A percentile compares a stretch with the other conserved stretches of the same genome.
Evolutionary conservation across 805 yeast species (phyloP).

Genomic region (Scheffersomyces lignosus): DNA sequence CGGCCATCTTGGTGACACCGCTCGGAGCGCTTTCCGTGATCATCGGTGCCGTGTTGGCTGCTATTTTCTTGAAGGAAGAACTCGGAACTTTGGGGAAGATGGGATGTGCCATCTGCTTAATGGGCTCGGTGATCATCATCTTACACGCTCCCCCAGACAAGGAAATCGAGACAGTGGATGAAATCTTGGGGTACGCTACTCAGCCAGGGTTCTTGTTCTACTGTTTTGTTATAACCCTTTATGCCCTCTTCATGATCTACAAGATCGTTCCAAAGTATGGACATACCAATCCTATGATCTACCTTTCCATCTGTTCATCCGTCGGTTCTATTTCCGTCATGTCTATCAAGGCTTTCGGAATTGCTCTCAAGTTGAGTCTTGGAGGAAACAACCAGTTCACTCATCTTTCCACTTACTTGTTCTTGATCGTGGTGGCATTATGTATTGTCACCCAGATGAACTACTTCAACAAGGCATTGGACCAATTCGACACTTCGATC

Average conservation of each 20-base stretch:
- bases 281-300: slow-evolving; percentile 79
- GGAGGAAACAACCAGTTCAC: slow-evolving; percentile 86
- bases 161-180: slow-evolving; percentile 85
- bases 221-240: slow-evolving; percentile 58
- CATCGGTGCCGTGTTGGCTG: slow-evolving; percentile 88
- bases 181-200: slow-evolving; percentile 75
- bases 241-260: slow-evolving; percentile 77
- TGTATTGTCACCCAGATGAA: slow-evolving; percentile 92
- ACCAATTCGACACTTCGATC: slow-evolving; percentile 88
- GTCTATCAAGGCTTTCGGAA: slow-evolving; percentile 91
- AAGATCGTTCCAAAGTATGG: slow-evolving; percentile 82
- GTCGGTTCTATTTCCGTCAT: slow-evolving; percentile 91
- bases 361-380: slow-evolving; percentile 81
- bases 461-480: slow-evolving; percentile 89
- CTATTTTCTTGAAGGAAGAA: slow-evolving; percentile 80
- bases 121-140: slow-evolving; percentile 86
- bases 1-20: slow-evolving; percentile 90
- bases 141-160: slow-evolving; percentile 94
- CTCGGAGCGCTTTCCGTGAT: slow-evolving; percentile 87
- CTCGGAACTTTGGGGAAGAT: slow-evolving; percentile 83
- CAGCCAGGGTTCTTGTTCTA: slow-evolving; percentile 76
- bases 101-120: slow-evolving; percentile 89
- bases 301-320: slow-evolving; percentile 83
- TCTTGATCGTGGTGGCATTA: slow-evolving; percentile 71
- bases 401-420: slow-evolving; percentile 80